Evolutionary conservation across 176 grass and related monocot genomes (phyloP).

Genomic region (Musa acuminata): DNA sequence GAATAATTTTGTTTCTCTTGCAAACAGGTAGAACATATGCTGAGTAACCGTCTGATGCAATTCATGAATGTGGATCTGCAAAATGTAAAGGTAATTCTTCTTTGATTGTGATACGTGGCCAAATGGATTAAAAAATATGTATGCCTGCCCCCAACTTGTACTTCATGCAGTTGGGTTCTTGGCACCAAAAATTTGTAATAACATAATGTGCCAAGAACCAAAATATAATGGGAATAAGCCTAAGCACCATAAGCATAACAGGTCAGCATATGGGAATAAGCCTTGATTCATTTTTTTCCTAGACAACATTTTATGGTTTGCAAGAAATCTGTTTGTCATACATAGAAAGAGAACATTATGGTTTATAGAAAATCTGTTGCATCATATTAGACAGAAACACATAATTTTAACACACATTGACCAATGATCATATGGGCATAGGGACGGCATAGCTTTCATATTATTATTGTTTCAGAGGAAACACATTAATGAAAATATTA

Average conservation of each 20-base stretch:
- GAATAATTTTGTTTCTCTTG: constrained; percentile 13
- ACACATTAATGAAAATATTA: neutral
- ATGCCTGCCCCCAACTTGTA: neutral
- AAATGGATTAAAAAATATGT: neutral
- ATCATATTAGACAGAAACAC: neutral
- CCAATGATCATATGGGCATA: neutral
- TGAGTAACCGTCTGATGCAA: constrained; percentile 72
- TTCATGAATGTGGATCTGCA: constrained; percentile 66
- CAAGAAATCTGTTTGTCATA: neutral
- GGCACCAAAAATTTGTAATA: too few species aligned
- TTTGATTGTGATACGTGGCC: neutral
- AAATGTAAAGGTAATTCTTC: constrained; percentile 53
- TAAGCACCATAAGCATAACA: too few species aligned
- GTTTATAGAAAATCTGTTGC: constrained; percentile 14
- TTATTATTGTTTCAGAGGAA: neutral
- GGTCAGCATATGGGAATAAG: neutral
- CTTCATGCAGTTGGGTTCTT: neutral
- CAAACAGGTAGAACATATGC: constrained; percentile 90
- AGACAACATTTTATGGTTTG: neutral
- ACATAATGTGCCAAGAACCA: too few species aligned
- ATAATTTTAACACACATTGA: neutral
- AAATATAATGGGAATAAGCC: too few species aligned
- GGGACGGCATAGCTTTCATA: neutral
- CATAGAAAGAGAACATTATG: neutral
- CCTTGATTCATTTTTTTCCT: neutral